A percentile compares a stretch with the other conserved stretches of the same genome.
Evolutionary conservation across 2,329 filamentous ascomycete species (phyloP).

Genomic region (Colletotrichum graminicola): DNA sequence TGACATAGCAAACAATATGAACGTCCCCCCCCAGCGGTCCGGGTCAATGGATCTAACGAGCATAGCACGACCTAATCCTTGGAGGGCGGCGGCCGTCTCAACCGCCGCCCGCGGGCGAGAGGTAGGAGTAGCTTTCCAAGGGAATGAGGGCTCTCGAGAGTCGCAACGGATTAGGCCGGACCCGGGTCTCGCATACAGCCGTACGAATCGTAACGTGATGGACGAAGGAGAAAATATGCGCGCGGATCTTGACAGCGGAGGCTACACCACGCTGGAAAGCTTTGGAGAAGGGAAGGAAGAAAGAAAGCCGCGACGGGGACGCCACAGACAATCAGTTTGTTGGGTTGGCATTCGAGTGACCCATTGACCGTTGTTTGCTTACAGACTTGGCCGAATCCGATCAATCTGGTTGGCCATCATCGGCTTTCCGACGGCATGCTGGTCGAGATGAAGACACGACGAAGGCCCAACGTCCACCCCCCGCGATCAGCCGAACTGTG

Average conservation of each 20-base stretch:
- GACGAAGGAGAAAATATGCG: background rate
- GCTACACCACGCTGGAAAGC: background rate
- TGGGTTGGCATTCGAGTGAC: too few species aligned
- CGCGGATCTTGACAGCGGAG: background rate
- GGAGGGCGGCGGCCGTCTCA: background rate
- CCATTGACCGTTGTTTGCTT: too few species aligned
- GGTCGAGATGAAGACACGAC: too few species aligned
- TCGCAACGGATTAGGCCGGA: background rate
- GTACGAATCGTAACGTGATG: background rate
- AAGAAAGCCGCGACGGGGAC: conserved; percentile 5
- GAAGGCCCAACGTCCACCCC: too few species aligned
- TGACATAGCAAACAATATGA: background rate
- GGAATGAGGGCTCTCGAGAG: background rate
- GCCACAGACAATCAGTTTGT: background rate
- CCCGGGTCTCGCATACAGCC: background rate
- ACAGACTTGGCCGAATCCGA: too few species aligned
- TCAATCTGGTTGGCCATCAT: too few species aligned
- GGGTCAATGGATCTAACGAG: background rate
- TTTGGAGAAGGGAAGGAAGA: background rate
- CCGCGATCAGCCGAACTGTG: background rate
- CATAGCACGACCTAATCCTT: too few species aligned
- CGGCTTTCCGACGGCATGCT: too few species aligned
- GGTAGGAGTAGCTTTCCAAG: background rate
- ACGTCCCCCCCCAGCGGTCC: background rate
- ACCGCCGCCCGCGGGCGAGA: too few species aligned